Evolutionary conservation across 1,139 yeast species (phyloP), one percentile per base, ranked within the genome.

Genomic region (Candida tropicalis): DNA sequence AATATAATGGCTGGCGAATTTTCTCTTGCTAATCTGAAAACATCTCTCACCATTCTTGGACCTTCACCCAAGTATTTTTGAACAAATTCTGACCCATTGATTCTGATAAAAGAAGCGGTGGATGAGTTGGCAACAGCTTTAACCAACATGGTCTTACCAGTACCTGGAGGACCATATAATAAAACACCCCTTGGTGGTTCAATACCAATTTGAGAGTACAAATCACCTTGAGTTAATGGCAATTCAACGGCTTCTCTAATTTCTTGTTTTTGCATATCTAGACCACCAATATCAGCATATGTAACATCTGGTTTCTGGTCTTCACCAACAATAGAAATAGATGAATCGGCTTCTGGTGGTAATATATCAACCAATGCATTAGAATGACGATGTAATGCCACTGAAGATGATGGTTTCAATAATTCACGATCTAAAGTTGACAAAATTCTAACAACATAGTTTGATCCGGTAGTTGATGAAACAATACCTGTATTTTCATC

Each of bases 41-140:
- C 98, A 64, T 95, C 99, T 67, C 99, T 84, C 31, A 93, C 99
- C 98, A 95, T 93, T 71, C 99, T 82, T 47, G 99, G 98, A 57
- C 99, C 99, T 71, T 95, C 99, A 65, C 99, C 99, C 45, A 95
- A 79, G 64, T 95, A 95, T 66, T 95, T 95, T 65, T 95, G 99
- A 44, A 95, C 98, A 62, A 95, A 93, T 65, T 95, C 99, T 0
- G 98, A 91, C 43, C 99, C 99, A 55, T 90, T 95, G 26, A 95
- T 96, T 65, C 99, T 86, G 55, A 95, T 91, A 59, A 95, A 95
- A 5, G 97, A 78, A 1, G 99, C 99, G 2, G 96, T 88, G 3
- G 98, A 85, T 46, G 93, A 84, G 66, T 95, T 93, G 13, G 99
- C 99, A 40, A 95, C 99, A 0, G 99, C 99, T 68, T 95, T 95